Base-by-base conservation (phyloP, 2,329 filamentous ascomycete species). In the Diaporthe destruens region DNA sequence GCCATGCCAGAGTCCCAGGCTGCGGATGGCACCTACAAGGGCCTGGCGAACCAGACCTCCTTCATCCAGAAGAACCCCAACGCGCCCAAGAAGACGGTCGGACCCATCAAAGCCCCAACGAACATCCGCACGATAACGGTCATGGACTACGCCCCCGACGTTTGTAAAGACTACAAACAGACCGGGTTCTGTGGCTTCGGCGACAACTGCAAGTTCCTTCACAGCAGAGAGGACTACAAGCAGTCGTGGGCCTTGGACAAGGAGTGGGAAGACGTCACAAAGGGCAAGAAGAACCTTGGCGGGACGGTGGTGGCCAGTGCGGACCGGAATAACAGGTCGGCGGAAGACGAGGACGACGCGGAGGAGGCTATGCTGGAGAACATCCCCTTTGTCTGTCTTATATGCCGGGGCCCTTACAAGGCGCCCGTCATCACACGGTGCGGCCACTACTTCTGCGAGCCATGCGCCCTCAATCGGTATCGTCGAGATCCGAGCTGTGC, bases 221-320 rank as follows among this genome's bases (percentile, higher is more conserved):
- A 96, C 78, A 90, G 90, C 6, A 86, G 94, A 72, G 92, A 94
- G 78, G 93, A 94, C 81, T 93, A 94, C 80, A 94, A 96, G 77
- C 93, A 95, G 80, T 96, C 96, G 3, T 99, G 96, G 96, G 94
- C 98, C 81, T 87, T 99, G 6, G 96, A 99, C 81, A 88, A 89
- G 68, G 96, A 98, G 63, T 99, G 96, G 96, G 96, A 99, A 80
- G 92, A 90, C 47, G 90, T 92, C 2, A 93, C 91, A 8, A 95
- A 93, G 78, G 93, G 89, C 63, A 91, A 90, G 81, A 91, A 90
- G 79, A 86, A 88, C 56, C 76, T 88, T 0, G 85, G 84, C 6
- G 92, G 91, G 8, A 93, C 89, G 3, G 82, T 90, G 0, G 85
- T 93, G 2, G 88, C 90, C 34, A 90, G 87, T 68, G 89, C 89